Evolutionary conservation across 164 flowering plant genomes (phyloP).

Genomic region (Vitis labrusca): DNA sequence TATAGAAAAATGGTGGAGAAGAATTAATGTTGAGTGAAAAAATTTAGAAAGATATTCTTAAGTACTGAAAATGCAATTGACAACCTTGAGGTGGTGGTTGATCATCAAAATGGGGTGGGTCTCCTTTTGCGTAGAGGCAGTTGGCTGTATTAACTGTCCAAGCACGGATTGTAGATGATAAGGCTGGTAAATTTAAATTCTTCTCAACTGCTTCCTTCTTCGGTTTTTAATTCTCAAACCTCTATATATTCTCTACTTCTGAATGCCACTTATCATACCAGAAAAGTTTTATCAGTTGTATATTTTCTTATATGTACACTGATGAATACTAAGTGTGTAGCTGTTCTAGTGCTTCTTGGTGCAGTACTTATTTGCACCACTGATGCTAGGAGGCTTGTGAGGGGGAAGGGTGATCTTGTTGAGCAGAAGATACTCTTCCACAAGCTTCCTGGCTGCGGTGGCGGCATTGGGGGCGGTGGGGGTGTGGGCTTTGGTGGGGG

Average conservation of each 20-base stretch:
- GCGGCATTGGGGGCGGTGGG: slow-evolving; percentile 17
- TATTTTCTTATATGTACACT: neutral
- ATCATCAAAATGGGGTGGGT: neutral
- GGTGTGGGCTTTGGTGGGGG: slow-evolving; percentile 16
- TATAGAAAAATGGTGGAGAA: no score
- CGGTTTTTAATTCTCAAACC: neutral
- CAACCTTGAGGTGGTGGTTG: no score
- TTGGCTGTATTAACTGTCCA: slow-evolving; percentile 9
- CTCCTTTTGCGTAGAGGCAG: slow-evolving; percentile 5
- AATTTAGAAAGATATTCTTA: no score
- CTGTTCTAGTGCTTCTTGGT: slow-evolving; percentile 18
- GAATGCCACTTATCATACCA: slow-evolving; percentile 7
- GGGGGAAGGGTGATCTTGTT: neutral
- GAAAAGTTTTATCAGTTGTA: neutral
- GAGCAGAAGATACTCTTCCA: slow-evolving; percentile 17
- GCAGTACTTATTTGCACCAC: slow-evolving; percentile 16
- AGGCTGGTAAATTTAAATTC: slow-evolving; percentile 3
- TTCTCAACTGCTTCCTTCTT: slow-evolving; percentile 4
- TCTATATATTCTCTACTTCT: slow-evolving; percentile 14
- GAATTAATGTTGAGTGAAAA: no score
- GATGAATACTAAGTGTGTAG: slow-evolving; percentile 12
- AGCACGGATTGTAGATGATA: slow-evolving; percentile 14
- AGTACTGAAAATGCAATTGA: no score
- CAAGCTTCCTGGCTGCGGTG: neutral
- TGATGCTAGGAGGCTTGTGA: slow-evolving; percentile 16